Evolutionary conservation across 2,329 filamentous ascomycete genomes (phyloP), one percentile per base, ranked within the genome.

Genomic region (Aschersonia sp.): DNA sequence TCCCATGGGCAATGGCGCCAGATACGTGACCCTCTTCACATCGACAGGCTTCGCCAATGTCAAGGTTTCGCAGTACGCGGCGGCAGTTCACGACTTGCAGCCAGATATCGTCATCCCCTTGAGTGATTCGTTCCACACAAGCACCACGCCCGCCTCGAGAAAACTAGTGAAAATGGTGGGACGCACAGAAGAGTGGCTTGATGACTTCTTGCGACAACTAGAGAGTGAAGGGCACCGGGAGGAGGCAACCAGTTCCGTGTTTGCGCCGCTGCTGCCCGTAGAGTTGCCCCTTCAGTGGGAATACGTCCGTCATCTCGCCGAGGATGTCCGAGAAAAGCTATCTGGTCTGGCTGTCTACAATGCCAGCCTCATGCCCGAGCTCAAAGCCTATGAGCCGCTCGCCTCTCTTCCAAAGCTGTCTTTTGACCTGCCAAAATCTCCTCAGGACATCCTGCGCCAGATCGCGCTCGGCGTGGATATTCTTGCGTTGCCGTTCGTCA

Each of bases 11-110:
- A 88, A 92, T 60, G 81, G 80, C 7, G 76, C 82, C 52, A 76
- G 76, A 40, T 75, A 80, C 44, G 72, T 97, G 42, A 80, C 84
- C 14, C 75, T 97, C 44, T 81, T 85, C 60, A 95, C 92, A 2
- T 90, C 88, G 0, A 86, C 87, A 1, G 92, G 92, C 32, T 95
- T 94, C 65, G 76, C 79, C 51, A 72, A 76, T 49, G 68, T 97
- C 35, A 75, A 76, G 33, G 77, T 79, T 0, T 70, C 77, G 6
- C 78, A 85, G 47, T 97, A 92, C 65, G 69, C 75, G 35, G 68
- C 77, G 5, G 79, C 80, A 14, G 70, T 84, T 33, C 65, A 74
- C 50, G 72, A 68, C n/a, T 66, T 95, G 37, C 71, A 73, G 46
- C 87, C 90, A 1, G 90, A 98, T 59, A 82, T 97, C 47, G 78